Evolutionary conservation across 2,329 filamentous ascomycete species (phyloP), one percentile per base, ranked within the genome.

Genomic region (Phyllosticta citrichinensis): DNA sequence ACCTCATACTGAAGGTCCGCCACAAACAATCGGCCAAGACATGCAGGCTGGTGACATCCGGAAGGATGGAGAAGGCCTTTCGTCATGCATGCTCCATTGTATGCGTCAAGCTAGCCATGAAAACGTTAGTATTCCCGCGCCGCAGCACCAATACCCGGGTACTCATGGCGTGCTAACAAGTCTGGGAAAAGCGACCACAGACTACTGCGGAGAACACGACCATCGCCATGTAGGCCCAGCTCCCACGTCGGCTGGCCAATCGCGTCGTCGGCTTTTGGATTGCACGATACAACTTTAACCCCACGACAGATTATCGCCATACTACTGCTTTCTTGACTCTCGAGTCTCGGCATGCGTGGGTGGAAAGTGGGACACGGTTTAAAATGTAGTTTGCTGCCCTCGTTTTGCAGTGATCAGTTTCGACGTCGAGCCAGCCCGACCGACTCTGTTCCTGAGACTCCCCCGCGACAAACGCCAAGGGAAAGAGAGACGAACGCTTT

Each of bases 211-310:
- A 47, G 40, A 47, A n/a, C 6, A 47, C 17, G 40, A 14, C 2
- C 40, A 47, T n/a, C 14, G 17, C 40, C 35, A 40, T 40, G 8
- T 1, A 40, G 5, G 35, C 11, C 35, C 4, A 14, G 35, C 40
- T 47, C 40, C 52, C 58, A 53, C 58, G 53, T 52, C 25, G 52
- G 53, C 55, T 56, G 51, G 53, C 58, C 58, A 60, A 60, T 60
- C 52, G 58, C 58, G 58, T 60, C 58, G 56, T 56, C 58, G 35
- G 55, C 35, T 55, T 55, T 60, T 50, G 35, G 35, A 60, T 60
- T 60, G 58, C 58, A 60, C 53, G 58, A 60, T 56, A 51, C 19
- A 52, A 30, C 14, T 47, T n/a, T 47, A 19, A 14, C 33, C 52
- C 52, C 33, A 33, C 17, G 20, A 40, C 53, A 14, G 30, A n/a